Base-by-base conservation (phyloP, 441 rosid species). In the Aquilaria agallochum region DNA sequence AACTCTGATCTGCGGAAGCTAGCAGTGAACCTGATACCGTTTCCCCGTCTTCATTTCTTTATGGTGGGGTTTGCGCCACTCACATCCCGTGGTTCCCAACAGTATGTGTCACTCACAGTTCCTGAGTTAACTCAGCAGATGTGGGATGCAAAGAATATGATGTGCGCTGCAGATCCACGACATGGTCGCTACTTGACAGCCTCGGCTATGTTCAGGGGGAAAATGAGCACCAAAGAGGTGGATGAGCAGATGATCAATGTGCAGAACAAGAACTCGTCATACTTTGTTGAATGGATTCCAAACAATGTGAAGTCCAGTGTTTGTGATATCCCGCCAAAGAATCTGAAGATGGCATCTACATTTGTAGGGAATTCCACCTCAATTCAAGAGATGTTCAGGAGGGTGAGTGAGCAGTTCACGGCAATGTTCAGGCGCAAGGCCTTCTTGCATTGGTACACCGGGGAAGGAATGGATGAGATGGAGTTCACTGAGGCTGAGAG, bases 211-310 rank as follows among this genome's bases (percentile, higher is more conserved):
- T 89, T 92, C 72, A 76, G 96, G 57, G 98, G 96, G 58, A 92
- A 89, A 71, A 92, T 89, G 96, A 92, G 98, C 82, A 92, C 98
- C 52, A 89, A 92, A 62, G 96, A 89, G 75, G 97, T 91, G 30
- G 97, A 91, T 62, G 96, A 91, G 62, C 97, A 91, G 73, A 88
- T 91, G 76, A 68, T 88, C 11, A 91, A 88, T 60, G 96, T 91
- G 55, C 97, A 91, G 84, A 91, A 91, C 82, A 91, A 91, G 74
- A 91, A 91, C 71, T 91, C 97, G 1, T 91, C 96, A 0, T 91
- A 91, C 78, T 91, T 91, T 15, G 97, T 91, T 31, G 97, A 91
- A 73, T 91, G 97, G 97, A 91, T 91, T 50, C 97, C 97, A 1
- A 87, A 91, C 82, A 91, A 91, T 49, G 94, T 91, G 59, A 91